These are phyloP conservation scores for Trypanosoma grayi DNA, from an alignment of 208 protist species.

Conservation along the genomic window DNA sequence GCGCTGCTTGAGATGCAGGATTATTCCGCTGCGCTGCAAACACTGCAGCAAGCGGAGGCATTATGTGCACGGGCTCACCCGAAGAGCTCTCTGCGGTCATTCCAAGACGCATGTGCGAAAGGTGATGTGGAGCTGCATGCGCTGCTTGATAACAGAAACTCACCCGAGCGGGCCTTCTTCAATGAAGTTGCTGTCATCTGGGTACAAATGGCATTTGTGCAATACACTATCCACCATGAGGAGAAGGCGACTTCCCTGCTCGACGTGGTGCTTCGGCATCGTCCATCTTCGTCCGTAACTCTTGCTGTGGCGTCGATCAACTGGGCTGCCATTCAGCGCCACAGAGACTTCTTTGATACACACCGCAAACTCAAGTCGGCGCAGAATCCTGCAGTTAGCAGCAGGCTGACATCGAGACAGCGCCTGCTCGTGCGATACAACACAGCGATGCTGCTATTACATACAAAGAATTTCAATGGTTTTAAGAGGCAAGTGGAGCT, in stretches of 20 bases:
- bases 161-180: slow-evolving; percentile 71
- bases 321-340: slow-evolving; percentile 58
- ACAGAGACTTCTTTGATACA: slow-evolving; percentile 73
- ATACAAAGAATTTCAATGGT: slow-evolving; percentile 46
- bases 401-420: slow-evolving; percentile 67
- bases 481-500: slow-evolving; percentile 62
- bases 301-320: slow-evolving; percentile 71
- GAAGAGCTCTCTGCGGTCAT: slow-evolving; percentile 38
- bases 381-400: slow-evolving; percentile 50
- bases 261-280: slow-evolving; percentile 45
- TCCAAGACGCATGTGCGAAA: slow-evolving; percentile 50
- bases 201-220: slow-evolving; percentile 80
- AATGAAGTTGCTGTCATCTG: slow-evolving; percentile 75
- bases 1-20: slow-evolving; percentile 63
- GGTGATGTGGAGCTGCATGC: slow-evolving; percentile 24
- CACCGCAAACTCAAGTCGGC: slow-evolving; percentile 62
- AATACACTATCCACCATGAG: slow-evolving; percentile 44
- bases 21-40: slow-evolving; percentile 47
- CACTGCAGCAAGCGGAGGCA: slow-evolving; percentile 61
- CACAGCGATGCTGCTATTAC: slow-evolving; percentile 74
- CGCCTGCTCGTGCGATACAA: slow-evolving; percentile 79
- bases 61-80: slow-evolving; percentile 47
- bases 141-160: slow-evolving; percentile 25
- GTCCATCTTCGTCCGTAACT: slow-evolving; percentile 58
- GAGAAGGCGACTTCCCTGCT: slow-evolving; percentile 46